A percentile compares a stretch with the other conserved stretches of the same genome.
phyloP scores from a whole-genome alignment of 2,329 filamentous ascomycete genomes.

The Gaeumannomyces tritici region DNA sequence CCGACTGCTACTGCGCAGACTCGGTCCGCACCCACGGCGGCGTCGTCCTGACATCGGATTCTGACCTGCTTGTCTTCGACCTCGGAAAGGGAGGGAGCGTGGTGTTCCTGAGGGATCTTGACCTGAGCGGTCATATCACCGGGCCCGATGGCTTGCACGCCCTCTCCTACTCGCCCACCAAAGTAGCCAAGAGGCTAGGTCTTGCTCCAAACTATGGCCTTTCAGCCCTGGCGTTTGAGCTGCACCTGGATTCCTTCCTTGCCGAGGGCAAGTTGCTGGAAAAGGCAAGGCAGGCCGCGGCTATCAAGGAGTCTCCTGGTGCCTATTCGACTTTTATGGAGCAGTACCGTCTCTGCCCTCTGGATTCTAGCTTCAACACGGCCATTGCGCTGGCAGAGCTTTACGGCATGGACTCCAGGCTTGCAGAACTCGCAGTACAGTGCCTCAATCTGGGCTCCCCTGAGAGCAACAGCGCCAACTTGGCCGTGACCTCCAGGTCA shows the following conservation, averaged over 20 bases:
- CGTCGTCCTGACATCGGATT: slow-evolving; percentile 70
- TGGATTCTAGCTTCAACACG: slow-evolving; percentile 4
- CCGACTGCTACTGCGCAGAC: slow-evolving; percentile 69
- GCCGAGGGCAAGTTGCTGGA: slow-evolving; percentile 13
- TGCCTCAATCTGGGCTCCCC: slow-evolving; percentile 6
- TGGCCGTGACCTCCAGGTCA: background rate
- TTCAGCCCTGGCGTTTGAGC: slow-evolving; percentile 20
- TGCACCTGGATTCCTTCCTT: slow-evolving; percentile 16
- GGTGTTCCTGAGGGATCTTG: slow-evolving; percentile 58
- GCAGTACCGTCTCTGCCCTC: slow-evolving; percentile 11
- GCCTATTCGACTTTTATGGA: slow-evolving; percentile 17
- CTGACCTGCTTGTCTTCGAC: slow-evolving; percentile 71
- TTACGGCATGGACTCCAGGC: slow-evolving; percentile 16
- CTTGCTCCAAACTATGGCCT: slow-evolving; percentile 14
- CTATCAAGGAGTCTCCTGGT: slow-evolving; percentile 6
- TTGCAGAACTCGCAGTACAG: slow-evolving; percentile 16
- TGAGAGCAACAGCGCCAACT: background rate
- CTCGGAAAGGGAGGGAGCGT: slow-evolving; percentile 53
- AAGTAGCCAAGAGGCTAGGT: slow-evolving; percentile 15
- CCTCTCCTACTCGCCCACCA: slow-evolving; percentile 11
- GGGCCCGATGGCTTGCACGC: slow-evolving; percentile 8
- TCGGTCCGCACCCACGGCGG: slow-evolving; percentile 40
- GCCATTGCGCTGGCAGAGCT: background rate
- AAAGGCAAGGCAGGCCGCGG: slow-evolving; percentile 10
- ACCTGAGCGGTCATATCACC: slow-evolving; percentile 13